Base-by-base conservation (phyloP, 805 yeast genomes). In the Dipodascopsis tothii region DNA sequence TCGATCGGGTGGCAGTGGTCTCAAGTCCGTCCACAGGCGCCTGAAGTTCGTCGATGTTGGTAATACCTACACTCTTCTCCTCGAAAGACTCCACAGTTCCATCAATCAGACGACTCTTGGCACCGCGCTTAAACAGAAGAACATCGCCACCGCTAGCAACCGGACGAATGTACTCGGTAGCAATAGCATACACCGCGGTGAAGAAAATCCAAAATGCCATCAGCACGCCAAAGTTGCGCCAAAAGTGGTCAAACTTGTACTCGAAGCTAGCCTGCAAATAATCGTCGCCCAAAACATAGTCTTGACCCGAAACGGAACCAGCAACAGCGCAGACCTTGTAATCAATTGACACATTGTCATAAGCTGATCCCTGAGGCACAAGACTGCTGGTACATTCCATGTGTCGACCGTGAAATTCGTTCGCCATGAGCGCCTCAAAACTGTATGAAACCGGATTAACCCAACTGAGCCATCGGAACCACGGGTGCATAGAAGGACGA, bases 191-290 rank as follows among this genome's bases (percentile, higher is more conserved):
- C 7, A 74, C 66, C 40, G 51, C 56, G 42, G 80, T 67, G 62
- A 81, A 78, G 60, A 77, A 70, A 35, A 79, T 45, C 20, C 64
- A 62, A 57, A 72, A 83, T 1, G 70, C 85, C 47, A 78, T 39
- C 33, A 69, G 61, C 51, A 84, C 80, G 60, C 88, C 84, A 48
- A 66, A 69, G 53, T 78, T 73, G 64, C 84, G 71, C 84, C 85
- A 80, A 57, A 69, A 66, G 60, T 79, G 78, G 18, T 62, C 36
- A 42, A 62, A 60, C 35, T 58, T 46, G 60, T 76, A 79, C 5
- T 60, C 55, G 58, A 65, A 80, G 3, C 78, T 62, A 9, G 56
- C 43, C 3, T 52, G 48, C 20, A 80, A 47, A 57, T 72, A 81
- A 11, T 52, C 65, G 39, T 70, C 69, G 54, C 90, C 90, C 37